These are phyloP conservation scores for Auricularia sp. DNA, from an alignment of 768 basidiomycete genomes.

Conservation along the genomic window DNA sequence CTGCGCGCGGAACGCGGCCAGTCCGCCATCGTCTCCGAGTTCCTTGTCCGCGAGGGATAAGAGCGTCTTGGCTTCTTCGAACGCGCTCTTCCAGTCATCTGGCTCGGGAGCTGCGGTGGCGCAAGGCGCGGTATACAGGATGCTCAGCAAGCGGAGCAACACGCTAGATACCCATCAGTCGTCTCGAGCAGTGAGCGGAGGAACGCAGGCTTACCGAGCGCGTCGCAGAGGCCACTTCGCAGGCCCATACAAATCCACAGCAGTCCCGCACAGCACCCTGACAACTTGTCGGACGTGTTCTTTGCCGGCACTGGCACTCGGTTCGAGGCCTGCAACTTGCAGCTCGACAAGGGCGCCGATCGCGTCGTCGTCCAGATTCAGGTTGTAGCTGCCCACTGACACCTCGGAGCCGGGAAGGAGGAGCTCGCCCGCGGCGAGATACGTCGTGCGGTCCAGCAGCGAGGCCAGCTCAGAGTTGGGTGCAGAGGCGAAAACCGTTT, in stretches of 20 bases:
- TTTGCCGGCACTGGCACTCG: constrained; percentile 46
- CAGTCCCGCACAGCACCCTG: not conserved
- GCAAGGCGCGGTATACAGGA: too few relatives aligned
- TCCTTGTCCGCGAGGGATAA: not conserved
- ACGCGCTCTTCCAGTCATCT: too few relatives aligned
- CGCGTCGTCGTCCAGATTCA: constrained; percentile 19
- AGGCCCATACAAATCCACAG: not conserved
- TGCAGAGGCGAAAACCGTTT: constrained; percentile 31
- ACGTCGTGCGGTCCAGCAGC: constrained; percentile 58
- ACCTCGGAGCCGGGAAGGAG: constrained; percentile 39
- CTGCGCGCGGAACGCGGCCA: not conserved
- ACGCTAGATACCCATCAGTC: too few relatives aligned
- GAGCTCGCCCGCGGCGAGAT: constrained; percentile 58
- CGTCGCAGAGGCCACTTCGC: not conserved
- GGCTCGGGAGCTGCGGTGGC: too few relatives aligned
- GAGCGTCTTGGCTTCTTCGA: not conserved
- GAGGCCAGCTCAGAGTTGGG: constrained; percentile 45
- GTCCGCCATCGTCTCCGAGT: not conserved
- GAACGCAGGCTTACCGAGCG: not conserved
- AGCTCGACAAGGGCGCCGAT: constrained; percentile 50
- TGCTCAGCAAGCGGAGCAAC: too few relatives aligned
- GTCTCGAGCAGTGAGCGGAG: too few relatives aligned
- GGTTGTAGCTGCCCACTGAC: constrained; percentile 7
- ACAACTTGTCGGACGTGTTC: not conserved
- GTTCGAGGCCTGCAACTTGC: constrained; percentile 48